Percentiles rank a stretch among this genome's conserved stretches.
Conservation (phyloP, 805 yeast species). For the Kregervanrija fluxuum region DNA sequence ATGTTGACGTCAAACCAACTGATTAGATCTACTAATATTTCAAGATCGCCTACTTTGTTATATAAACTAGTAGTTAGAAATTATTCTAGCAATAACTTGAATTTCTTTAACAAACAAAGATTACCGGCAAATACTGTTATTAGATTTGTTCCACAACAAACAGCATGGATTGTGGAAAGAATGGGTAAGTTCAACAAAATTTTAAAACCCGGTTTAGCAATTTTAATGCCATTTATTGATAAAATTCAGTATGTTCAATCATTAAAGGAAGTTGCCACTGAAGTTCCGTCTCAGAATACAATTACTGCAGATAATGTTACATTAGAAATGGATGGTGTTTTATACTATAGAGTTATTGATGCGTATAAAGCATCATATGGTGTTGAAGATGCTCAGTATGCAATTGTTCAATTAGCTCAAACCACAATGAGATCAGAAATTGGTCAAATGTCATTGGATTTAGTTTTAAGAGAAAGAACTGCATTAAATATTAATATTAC, state of each 20-base stretch:
- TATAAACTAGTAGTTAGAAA: conserved; percentile 1
- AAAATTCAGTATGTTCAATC: conserved; percentile 76
- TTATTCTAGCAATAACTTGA: conserved; percentile 9
- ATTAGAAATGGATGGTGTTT: conserved; percentile 76
- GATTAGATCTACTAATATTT: too few species aligned
- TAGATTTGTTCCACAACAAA: conserved; percentile 82
- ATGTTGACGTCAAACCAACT: too few species aligned
- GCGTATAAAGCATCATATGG: conserved; percentile 85
- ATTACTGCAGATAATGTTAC: conserved; percentile 84
- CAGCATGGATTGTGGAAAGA: conserved; percentile 86
- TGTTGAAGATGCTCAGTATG: conserved; percentile 82
- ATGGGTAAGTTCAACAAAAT: conserved; percentile 77
- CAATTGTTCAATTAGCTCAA: conserved; percentile 79
- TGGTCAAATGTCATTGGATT: conserved; percentile 74
- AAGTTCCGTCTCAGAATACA: conserved; percentile 77
- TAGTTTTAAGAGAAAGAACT: conserved; percentile 72
- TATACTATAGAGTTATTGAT: conserved; percentile 70
- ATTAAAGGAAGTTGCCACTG: conserved; percentile 77
- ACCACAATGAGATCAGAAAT: conserved; percentile 89
- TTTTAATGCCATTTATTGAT: conserved; percentile 67
- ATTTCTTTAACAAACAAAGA: conserved; percentile 25
- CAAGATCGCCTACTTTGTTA: too few species aligned
- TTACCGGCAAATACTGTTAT: conserved; percentile 71
- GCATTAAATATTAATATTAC: conserved; percentile 66
- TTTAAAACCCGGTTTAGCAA: conserved; percentile 70